Evolutionary conservation across 495 filamentous ascomycete species (phyloP).

Genomic region (Hypoxylon crocopeplum): DNA sequence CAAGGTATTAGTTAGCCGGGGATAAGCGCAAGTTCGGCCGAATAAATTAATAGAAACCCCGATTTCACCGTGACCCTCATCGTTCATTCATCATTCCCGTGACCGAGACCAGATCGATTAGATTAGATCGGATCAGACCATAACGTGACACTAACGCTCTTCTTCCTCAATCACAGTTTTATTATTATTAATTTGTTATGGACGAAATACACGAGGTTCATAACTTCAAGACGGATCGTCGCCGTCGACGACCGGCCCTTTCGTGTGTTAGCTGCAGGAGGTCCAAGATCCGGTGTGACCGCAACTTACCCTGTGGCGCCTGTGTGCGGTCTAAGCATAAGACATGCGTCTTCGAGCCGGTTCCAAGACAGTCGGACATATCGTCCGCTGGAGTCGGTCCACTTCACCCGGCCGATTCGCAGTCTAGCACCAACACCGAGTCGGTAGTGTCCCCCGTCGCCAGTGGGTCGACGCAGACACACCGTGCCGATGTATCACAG

Average conservation of each 20-base stretch:
- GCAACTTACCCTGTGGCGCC: slow-evolving; percentile 57
- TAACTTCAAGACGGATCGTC: slow-evolving; percentile 20
- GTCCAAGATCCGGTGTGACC: slow-evolving; percentile 64
- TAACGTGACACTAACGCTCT: no score
- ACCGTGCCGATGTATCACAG: slow-evolving; percentile 16
- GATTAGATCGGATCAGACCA: slow-evolving; percentile 7
- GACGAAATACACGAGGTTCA: slow-evolving; percentile 2
- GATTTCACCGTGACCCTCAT: slow-evolving; percentile 3
- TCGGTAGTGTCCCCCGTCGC: slow-evolving; percentile 4
- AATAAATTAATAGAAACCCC: not conserved
- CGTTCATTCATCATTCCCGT: no score
- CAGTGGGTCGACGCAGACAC: not conserved
- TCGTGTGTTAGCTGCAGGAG: slow-evolving; percentile 61
- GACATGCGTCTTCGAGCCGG: slow-evolving; percentile 51
- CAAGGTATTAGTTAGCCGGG: not conserved
- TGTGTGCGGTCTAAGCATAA: slow-evolving; percentile 55
- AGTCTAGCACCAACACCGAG: slow-evolving; percentile 1
- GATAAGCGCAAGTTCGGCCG: slow-evolving; percentile 4
- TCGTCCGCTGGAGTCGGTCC: not conserved
- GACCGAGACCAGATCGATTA: no score
- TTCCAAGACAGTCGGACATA: slow-evolving; percentile 21
- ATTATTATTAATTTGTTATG: not conserved
- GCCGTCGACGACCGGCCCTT: slow-evolving; percentile 53
- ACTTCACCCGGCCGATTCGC: slow-evolving; percentile 4
- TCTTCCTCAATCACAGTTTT: no score